Conservation (phyloP, 164 flowering plant species). For the Akebia trifoliata region DNA sequence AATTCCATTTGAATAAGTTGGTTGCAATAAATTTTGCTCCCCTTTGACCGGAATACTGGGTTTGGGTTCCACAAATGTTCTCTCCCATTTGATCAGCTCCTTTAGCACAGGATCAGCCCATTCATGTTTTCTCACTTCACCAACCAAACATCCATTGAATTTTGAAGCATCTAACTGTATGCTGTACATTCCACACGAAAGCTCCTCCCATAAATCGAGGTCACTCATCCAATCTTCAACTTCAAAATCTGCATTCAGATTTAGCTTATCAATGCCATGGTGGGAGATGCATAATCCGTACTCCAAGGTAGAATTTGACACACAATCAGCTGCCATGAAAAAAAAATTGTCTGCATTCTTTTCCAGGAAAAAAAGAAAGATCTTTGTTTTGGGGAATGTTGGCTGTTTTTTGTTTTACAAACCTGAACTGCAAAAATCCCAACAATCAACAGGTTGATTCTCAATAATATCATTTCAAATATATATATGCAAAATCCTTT, state of each 20-base stretch:
- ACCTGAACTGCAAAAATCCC: too few relatives aligned
- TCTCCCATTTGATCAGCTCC: constrained; percentile 75
- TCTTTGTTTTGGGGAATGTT: too few relatives aligned
- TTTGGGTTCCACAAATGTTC: constrained; percentile 55
- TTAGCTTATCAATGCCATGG: not conserved
- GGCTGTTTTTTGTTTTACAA: too few relatives aligned
- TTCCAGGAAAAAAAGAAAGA: too few relatives aligned
- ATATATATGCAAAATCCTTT: too few relatives aligned
- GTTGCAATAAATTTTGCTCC: constrained; percentile 11
- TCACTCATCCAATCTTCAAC: constrained; percentile 23
- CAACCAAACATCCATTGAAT: constrained; percentile 25
- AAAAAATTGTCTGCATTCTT: too few relatives aligned
- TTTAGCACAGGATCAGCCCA: constrained; percentile 53
- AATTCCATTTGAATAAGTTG: constrained; percentile 19
- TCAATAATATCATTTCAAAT: too few relatives aligned
- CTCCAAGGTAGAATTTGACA: not conserved
- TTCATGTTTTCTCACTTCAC: constrained; percentile 61
- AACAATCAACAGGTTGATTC: too few relatives aligned
- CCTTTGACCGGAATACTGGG: not conserved
- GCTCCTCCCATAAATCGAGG: constrained; percentile 78
- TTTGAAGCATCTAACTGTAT: constrained; percentile 29
- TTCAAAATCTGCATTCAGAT: constrained; percentile 36
- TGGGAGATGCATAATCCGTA: not conserved
- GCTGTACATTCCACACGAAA: constrained; percentile 86
- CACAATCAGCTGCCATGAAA: not conserved